Conservation (phyloP, 106 monocot genomes). For the Ottelia alismoides region DNA sequence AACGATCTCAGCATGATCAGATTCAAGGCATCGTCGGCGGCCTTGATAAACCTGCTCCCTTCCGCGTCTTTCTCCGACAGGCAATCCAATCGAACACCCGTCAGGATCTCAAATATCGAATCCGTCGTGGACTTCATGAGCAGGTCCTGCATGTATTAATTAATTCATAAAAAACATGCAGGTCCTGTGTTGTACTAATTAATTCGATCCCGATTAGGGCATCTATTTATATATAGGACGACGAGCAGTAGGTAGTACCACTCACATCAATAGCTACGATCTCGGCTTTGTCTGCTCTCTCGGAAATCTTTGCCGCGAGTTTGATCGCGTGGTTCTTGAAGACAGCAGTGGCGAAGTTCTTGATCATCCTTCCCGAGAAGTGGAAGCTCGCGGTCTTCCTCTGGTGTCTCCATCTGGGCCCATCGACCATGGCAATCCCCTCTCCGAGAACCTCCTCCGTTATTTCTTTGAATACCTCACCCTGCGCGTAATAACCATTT, state of each 20-base stretch:
- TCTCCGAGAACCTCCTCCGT: conserved; percentile 1
- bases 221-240: too few relatives aligned
- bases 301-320: conserved; percentile 1
- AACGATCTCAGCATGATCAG: background rate
- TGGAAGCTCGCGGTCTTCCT: conserved; percentile 3
- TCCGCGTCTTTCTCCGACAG: background rate
- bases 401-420: conserved; percentile 7
- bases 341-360: background rate
- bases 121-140: conserved; percentile 7
- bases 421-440: conserved; percentile 4
- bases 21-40: conserved; percentile 1
- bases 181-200: too few relatives aligned
- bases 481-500: too few relatives aligned
- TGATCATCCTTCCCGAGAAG: conserved; percentile 1
- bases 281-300: background rate
- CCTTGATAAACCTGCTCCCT: background rate
- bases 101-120: conserved; percentile 1
- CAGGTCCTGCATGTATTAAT: conserved; percentile 7
- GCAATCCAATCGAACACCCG: background rate
- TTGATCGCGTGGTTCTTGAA: background rate
- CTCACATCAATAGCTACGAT: background rate
- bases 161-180: too few relatives aligned
- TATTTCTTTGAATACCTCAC: background rate
- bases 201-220: too few relatives aligned
- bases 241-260: too few relatives aligned